Conservation (phyloP, 2,329 filamentous ascomycete species). For the Microdochium bolleyi region DNA sequence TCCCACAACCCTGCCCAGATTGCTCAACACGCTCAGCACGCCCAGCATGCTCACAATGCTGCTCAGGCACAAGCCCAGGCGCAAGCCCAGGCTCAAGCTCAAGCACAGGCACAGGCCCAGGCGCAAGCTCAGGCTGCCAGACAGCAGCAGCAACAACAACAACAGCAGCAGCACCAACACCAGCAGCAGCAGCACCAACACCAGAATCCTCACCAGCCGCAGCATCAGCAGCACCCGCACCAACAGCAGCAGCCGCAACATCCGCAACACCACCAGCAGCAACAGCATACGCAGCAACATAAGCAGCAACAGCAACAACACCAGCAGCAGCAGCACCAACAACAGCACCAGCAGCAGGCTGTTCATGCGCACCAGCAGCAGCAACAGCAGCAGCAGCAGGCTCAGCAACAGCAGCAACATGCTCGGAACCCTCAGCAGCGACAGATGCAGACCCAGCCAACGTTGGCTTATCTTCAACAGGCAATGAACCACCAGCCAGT, state of each 20-base stretch:
- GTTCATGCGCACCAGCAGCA: constrained; percentile 19
- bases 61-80: constrained; percentile 8
- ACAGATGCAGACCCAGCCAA: not conserved
- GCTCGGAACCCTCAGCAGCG: not conserved
- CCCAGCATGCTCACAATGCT: constrained; percentile 28
- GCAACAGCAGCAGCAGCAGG: constrained; percentile 17
- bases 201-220: constrained; percentile 11
- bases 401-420: constrained; percentile 1
- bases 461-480: constrained; percentile 21
- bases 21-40: constrained; percentile 7
- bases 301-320: constrained; percentile 20
- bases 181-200: constrained; percentile 16
- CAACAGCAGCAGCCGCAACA: constrained; percentile 17
- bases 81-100: constrained; percentile 6
- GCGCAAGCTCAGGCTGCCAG: constrained; percentile 11
- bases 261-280: constrained; percentile 19
- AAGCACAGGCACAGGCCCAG: constrained; percentile 6
- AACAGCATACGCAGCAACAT: constrained; percentile 15
- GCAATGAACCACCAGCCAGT: constrained; percentile 19
- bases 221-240: constrained; percentile 12
- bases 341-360: constrained; percentile 23
- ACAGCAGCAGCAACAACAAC: constrained; percentile 22
- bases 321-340: constrained; percentile 22
- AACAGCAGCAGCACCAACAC: too few species aligned
- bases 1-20: constrained; percentile 35